A percentile compares a stretch with the other conserved stretches of the same genome.
Conservation (phyloP, 176 grass and related monocot genomes). For the Cenchrus americanus region DNA sequence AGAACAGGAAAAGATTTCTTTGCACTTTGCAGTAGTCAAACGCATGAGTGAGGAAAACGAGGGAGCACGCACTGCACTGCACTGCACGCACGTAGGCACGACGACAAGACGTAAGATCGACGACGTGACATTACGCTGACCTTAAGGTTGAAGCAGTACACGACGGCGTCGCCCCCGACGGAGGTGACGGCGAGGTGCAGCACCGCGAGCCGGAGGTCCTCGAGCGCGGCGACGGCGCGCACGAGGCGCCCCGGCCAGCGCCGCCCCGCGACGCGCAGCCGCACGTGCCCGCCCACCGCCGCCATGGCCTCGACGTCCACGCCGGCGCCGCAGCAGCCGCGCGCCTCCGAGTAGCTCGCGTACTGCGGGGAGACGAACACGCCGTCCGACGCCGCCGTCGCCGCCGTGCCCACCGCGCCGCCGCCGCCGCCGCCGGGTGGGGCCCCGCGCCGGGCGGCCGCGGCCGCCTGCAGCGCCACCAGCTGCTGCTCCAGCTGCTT, state of each 20-base stretch:
- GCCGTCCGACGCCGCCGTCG: conserved; percentile 44
- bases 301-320: conserved; percentile 63
- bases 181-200: conserved; percentile 85
- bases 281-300: conserved; percentile 83
- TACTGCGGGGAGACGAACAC: conserved; percentile 95
- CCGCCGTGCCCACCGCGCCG: conserved; percentile 11
- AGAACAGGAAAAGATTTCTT: background rate
- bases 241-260: conserved; percentile 57
- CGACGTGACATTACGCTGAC: conserved; percentile 34
- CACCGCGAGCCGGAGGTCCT: conserved; percentile 76
- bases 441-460: conserved; percentile 24
- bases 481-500: conserved; percentile 94
- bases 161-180: conserved; percentile 50
- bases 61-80: background rate
- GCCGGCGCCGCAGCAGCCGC: conserved; percentile 36
- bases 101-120: background rate
- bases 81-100: background rate
- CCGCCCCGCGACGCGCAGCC: conserved; percentile 71
- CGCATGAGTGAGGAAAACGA: background rate
- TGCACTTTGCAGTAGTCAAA: conserved; percentile 22
- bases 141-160: conserved; percentile 97
- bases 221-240: conserved; percentile 60
- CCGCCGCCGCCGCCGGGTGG: too few species aligned
- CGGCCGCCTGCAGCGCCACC: conserved; percentile 62
- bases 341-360: conserved; percentile 57